phyloP scores from a whole-genome alignment of 805 yeast genomes.

The Saturnispora quitensis region DNA sequence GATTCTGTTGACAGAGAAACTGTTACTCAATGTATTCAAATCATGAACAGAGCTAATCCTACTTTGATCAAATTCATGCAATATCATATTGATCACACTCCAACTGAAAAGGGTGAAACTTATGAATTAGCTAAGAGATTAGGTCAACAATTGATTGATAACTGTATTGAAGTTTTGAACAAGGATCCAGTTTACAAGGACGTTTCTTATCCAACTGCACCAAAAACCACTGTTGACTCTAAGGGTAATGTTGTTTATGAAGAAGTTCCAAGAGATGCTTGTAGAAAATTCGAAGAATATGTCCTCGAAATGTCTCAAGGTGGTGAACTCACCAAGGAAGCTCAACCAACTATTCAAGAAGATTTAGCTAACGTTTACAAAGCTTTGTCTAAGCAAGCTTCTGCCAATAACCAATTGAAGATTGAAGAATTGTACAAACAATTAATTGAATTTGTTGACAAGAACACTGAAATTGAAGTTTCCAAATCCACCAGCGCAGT shows the following conservation, averaged over 20 bases:
- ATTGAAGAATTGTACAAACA: constrained; percentile 65
- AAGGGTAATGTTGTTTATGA: constrained; percentile 81
- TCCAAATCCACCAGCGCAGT: constrained; percentile 50
- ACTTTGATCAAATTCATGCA: constrained; percentile 94
- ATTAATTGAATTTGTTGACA: constrained; percentile 58
- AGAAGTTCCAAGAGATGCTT: constrained; percentile 82
- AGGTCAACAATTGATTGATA: constrained; percentile 91
- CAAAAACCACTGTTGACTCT: constrained; percentile 78
- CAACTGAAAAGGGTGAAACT: constrained; percentile 83
- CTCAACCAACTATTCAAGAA: constrained; percentile 72
- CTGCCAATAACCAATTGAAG: constrained; percentile 58
- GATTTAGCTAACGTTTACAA: constrained; percentile 77
- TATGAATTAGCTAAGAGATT: constrained; percentile 82
- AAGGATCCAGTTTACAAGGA: constrained; percentile 93
- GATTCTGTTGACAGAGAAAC: constrained; percentile 92
- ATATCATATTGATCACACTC: constrained; percentile 77
- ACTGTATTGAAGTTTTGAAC: constrained; percentile 75
- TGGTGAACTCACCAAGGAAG: constrained; percentile 64
- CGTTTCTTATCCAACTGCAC: constrained; percentile 90
- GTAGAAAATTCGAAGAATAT: constrained; percentile 90
- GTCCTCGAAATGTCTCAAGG: constrained; percentile 96
- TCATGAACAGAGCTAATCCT: constrained; percentile 96
- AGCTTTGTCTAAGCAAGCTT: constrained; percentile 69
- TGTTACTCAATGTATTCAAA: constrained; percentile 89
- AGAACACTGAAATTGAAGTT: constrained; percentile 63